Evolutionary conservation across 306 rosid genomes (phyloP), one percentile per base, ranked within the genome.

Genomic region (Cercis canadensis): DNA sequence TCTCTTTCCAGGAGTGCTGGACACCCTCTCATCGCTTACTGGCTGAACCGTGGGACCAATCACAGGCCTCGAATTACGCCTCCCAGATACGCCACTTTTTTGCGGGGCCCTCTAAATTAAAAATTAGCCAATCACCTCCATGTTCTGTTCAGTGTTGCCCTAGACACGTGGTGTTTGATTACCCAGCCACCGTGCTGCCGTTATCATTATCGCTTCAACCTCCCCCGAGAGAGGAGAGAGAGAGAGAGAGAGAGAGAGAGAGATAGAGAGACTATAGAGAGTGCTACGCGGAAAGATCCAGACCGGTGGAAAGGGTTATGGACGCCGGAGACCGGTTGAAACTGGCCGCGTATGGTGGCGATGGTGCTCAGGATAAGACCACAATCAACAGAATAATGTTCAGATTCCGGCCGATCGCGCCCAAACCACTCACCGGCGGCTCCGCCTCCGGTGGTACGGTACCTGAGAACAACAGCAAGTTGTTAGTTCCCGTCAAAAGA

Each of bases 401-500:
- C 67, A 83, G 86, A 37, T 90, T 86, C 85, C 90, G 90, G 1
- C 94, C 94, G 56, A 90, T 90, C 85, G 92, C 92, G 1, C 96
- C 92, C 0, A 90, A 86, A 57, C 94, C 94, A 2, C 83, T 54
- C 13, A 8, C 73, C 19, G 77, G 69, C 3, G 49, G 61, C 1
- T 62, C 81, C 0, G 31, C 11, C 6, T 4, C 80, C 57, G 72
- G 58, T 0, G 49, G 15, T 0, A 13, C 2, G 11, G 13, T 61
- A 31, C 57, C 57, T 52, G 75, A 67, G 24, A 32, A 4, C n/a
- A 72, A 62, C 18, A 80, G 29, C 69, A 5, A 17, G 11, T n/a
- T 36, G 15, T 55, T 77, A 19, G 46, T 37, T n/a, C 21, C 64
- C 0, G 67, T 46, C 1, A 83, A 81, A 62, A 82, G 90, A 67